phyloP scores from a whole-genome alignment of 805 yeast species.

The Metschnikowia lochheadii region DNA sequence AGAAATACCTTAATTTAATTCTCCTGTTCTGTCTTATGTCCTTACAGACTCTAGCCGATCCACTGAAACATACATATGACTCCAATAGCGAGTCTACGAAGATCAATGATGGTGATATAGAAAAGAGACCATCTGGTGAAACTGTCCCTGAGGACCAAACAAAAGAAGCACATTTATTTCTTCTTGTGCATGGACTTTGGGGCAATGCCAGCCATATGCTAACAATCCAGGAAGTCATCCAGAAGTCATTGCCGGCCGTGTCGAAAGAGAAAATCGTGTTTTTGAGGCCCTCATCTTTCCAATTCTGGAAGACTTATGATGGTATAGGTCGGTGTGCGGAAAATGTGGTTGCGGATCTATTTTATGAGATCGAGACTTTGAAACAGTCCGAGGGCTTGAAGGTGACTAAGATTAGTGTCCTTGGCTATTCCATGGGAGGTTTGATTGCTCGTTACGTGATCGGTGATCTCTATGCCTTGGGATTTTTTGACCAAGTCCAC shows the following conservation, averaged over 20 bases:
- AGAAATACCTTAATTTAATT: neutral
- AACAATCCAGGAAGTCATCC: slow-evolving; percentile 51
- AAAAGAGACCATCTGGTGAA: neutral
- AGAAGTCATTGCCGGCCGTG: slow-evolving; percentile 22
- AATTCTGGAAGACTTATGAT: slow-evolving; percentile 44
- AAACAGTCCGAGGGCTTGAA: slow-evolving; percentile 24
- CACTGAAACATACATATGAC: neutral
- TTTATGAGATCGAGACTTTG: slow-evolving; percentile 38
- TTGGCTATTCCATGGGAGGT: slow-evolving; percentile 92
- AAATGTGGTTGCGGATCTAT: slow-evolving; percentile 33
- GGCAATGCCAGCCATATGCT: slow-evolving; percentile 68
- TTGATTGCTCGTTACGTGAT: slow-evolving; percentile 74
- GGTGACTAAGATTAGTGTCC: slow-evolving; percentile 67
- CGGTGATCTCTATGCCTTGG: slow-evolving; percentile 58
- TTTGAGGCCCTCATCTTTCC: slow-evolving; percentile 36
- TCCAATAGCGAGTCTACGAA: neutral
- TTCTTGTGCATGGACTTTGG: slow-evolving; percentile 56
- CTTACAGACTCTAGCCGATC: neutral
- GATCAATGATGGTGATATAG: neutral
- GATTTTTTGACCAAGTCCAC: slow-evolving; percentile 47
- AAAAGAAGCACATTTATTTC: slow-evolving; percentile 33
- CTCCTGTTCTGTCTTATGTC: neutral
- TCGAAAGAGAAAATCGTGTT: slow-evolving; percentile 29
- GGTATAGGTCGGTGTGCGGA: slow-evolving; percentile 35
- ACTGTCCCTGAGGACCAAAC: neutral